Conservation (phyloP, 2,329 filamentous ascomycete genomes). For the Ophiostoma pallidulum region DNA sequence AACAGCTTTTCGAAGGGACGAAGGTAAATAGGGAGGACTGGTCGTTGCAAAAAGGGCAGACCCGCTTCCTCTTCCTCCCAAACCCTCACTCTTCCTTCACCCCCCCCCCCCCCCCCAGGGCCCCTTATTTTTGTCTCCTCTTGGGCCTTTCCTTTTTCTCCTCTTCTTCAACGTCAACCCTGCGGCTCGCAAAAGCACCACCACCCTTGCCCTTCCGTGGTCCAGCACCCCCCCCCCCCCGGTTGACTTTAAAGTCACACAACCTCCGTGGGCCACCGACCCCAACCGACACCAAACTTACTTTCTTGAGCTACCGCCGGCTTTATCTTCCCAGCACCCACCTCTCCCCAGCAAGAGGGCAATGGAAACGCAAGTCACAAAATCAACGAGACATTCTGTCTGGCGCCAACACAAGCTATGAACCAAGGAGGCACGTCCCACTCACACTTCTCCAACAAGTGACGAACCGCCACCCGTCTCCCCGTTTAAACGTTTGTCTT, state of each 20-base stretch:
- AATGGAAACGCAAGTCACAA: neutral
- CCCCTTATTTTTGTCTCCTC: neutral
- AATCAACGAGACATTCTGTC: neutral
- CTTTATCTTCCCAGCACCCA: neutral
- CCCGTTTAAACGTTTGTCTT: constrained; percentile 16
- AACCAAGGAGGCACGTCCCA: constrained; percentile 8
- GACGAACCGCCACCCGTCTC: constrained; percentile 16
- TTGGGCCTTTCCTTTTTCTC: constrained; percentile 9
- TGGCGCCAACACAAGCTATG: constrained; percentile 6
- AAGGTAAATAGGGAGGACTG: neutral
- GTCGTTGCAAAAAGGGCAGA: neutral
- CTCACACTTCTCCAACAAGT: constrained; percentile 13
- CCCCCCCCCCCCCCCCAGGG: constrained; percentile 24
- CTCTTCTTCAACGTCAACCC: constrained; percentile 24
- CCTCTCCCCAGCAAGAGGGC: constrained; percentile 5
- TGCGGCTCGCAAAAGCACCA: constrained; percentile 20
- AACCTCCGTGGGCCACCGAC: constrained; percentile 36
- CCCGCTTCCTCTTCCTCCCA: constrained; percentile 3
- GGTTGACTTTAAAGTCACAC: constrained; percentile 38
- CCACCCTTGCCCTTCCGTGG: constrained; percentile 29
- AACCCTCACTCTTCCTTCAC: constrained; percentile 12
- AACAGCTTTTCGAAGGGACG: no score
- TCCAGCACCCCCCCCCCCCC: constrained; percentile 28
- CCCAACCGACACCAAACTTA: constrained; percentile 28
- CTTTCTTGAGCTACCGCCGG: constrained; percentile 23